Conservation (phyloP, 768 basidiomycete species). For the Hydnomerulius pinastri region DNA sequence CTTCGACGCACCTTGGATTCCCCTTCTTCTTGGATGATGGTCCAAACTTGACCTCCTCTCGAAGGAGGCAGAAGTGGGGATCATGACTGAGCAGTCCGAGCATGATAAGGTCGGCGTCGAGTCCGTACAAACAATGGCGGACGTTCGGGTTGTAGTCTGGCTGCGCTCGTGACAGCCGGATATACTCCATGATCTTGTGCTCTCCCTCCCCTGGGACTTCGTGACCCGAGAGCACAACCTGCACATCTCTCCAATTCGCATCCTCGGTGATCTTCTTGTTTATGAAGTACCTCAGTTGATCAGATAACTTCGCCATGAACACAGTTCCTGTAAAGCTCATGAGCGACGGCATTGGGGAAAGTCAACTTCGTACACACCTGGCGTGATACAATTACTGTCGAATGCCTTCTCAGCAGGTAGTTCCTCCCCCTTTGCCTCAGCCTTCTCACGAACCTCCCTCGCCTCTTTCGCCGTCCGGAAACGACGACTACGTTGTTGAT, state of each 20-base stretch:
- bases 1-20: conserved; percentile 45
- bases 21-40: conserved; percentile 74
- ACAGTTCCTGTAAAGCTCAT: conserved; percentile 64
- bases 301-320: conserved; percentile 93
- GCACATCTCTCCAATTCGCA: conserved; percentile 88
- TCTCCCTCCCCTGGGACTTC: conserved; percentile 99
- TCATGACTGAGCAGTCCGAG: conserved; percentile 95
- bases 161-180: conserved; percentile 91
- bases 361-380: conserved; percentile 64
- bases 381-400: conserved; percentile 98
- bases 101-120: conserved; percentile 99
- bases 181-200: conserved; percentile 99
- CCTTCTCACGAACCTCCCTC: conserved; percentile 83
- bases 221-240: conserved; percentile 94
- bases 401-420: conserved; percentile 94
- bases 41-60: conserved; percentile 99
- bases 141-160: conserved; percentile 95
- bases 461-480: conserved; percentile 96
- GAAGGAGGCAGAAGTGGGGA: conserved; percentile 95
- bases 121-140: conserved; percentile 96
- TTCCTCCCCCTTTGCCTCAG: conserved; percentile 85
- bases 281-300: conserved; percentile 92
- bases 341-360: no score
- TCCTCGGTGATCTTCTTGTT: conserved; percentile 99
- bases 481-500: conserved; percentile 91